Conservation (phyloP, 345 rosid species). For the Citrus mangshanensis region DNA sequence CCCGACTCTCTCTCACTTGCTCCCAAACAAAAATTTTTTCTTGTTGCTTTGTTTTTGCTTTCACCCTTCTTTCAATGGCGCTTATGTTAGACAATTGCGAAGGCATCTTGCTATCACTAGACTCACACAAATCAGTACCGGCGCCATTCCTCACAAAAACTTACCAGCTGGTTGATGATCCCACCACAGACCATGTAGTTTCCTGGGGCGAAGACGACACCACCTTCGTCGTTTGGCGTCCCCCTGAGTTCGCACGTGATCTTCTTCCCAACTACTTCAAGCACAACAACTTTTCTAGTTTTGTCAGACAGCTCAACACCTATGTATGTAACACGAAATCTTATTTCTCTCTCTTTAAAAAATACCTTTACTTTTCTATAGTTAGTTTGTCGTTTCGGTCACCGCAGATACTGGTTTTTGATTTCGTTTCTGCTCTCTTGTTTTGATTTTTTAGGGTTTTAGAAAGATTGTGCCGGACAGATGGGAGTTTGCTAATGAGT, state of each 20-base stretch:
- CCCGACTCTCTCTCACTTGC: conserved; percentile 3
- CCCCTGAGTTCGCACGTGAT: conserved; percentile 93
- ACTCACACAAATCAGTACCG: conserved; percentile 83
- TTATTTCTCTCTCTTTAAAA: background rate
- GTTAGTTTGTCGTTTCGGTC: background rate
- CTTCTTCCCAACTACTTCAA: conserved; percentile 96
- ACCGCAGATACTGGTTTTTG: conserved; percentile 9
- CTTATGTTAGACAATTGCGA: conserved; percentile 57
- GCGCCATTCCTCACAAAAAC: conserved; percentile 97
- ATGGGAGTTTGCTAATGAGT: conserved; percentile 97
- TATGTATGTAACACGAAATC: conserved; percentile 40
- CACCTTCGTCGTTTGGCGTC: conserved; percentile 91
- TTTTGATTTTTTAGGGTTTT: conserved; percentile 58
- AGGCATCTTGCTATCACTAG: conserved; percentile 74
- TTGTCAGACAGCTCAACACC: conserved; percentile 96
- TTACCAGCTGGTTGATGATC: conserved; percentile 92
- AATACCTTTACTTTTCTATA: background rate
- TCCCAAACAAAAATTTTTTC: background rate
- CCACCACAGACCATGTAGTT: conserved; percentile 74
- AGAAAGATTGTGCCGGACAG: conserved; percentile 97
- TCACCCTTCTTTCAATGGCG: conserved; percentile 36
- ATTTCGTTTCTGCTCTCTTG: conserved; percentile 2
- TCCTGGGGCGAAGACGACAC: conserved; percentile 94
- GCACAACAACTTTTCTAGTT: conserved; percentile 97
- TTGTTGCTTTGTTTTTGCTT: background rate